A percentile compares a stretch with the other conserved stretches of the same genome.
Conservation (phyloP, 306 rosid genomes). For the Macrotyloma uniflorum region DNA sequence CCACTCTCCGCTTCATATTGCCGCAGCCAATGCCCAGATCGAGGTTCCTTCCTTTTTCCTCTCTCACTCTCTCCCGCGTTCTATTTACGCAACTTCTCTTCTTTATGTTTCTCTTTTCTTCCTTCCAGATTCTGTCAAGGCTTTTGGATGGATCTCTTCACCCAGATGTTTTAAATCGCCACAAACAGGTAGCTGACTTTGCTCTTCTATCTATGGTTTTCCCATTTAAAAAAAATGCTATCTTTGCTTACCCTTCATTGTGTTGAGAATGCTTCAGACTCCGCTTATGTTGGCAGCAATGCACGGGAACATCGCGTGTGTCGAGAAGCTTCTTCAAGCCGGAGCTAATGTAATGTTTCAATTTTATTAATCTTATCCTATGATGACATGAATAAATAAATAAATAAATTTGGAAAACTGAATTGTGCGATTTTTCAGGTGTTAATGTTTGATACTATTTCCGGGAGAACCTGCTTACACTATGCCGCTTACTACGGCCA, state of each 20-base stretch:
- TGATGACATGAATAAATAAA: not conserved
- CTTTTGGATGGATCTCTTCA: constrained; percentile 70
- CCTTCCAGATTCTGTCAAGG: constrained; percentile 64
- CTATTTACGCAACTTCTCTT: not conserved
- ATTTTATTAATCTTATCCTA: not conserved
- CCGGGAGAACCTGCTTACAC: constrained; percentile 92
- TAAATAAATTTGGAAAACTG: constrained; percentile 17
- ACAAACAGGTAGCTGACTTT: constrained; percentile 64
- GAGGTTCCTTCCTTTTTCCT: constrained; percentile 50
- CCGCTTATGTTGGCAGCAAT: constrained; percentile 95
- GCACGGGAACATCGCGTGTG: constrained; percentile 78
- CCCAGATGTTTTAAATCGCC: constrained; percentile 85
- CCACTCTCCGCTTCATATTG: constrained; percentile 80
- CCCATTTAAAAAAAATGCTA: not conserved
- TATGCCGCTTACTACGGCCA: constrained; percentile 89
- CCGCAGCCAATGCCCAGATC: constrained; percentile 89
- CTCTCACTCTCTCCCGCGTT: not conserved
- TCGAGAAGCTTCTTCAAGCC: constrained; percentile 71
- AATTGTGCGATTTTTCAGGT: constrained; percentile 48
- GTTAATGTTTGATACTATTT: constrained; percentile 81
- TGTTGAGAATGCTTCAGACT: constrained; percentile 58
- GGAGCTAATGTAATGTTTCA: constrained; percentile 71
- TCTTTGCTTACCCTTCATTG: constrained; percentile 12
- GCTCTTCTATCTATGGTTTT: not conserved
- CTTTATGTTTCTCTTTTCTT: not conserved